Percentiles rank a stretch among this genome's conserved stretches.
Evolutionary conservation across 1,284 basidiomycete genomes (phyloP).

Genomic region (Pisolithus thermaeus): DNA sequence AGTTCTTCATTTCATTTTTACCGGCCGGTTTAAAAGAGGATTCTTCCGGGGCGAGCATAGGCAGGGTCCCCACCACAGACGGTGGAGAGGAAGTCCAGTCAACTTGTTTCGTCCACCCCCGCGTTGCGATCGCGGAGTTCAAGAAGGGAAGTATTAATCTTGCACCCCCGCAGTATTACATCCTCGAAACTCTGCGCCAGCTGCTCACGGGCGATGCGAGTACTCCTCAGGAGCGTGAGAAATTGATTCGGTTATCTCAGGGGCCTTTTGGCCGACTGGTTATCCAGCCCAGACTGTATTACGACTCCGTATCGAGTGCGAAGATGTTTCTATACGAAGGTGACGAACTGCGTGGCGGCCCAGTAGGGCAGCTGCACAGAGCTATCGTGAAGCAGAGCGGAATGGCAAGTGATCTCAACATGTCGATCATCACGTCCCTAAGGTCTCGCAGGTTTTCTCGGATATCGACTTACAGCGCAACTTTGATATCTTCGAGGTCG

Average conservation of each 20-base stretch:
- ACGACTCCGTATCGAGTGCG: slow-evolving; percentile 30
- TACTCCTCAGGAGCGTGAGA: slow-evolving; percentile 39
- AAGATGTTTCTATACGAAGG: slow-evolving; percentile 60
- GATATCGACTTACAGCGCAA: slow-evolving; percentile 50
- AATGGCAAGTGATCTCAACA: slow-evolving; percentile 33
- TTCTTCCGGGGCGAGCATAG: slow-evolving; percentile 46
- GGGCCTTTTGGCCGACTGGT: slow-evolving; percentile 56
- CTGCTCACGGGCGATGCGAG: slow-evolving; percentile 38
- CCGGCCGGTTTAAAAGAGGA: slow-evolving; percentile 40
- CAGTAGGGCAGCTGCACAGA: slow-evolving; percentile 52
- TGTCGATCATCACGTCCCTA: background rate
- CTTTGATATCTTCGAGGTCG: slow-evolving; percentile 52
- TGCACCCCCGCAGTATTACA: slow-evolving; percentile 70
- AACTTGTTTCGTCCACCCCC: slow-evolving; percentile 55
- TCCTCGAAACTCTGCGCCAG: slow-evolving; percentile 51
- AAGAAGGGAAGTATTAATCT: slow-evolving; percentile 44
- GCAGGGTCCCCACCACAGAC: slow-evolving; percentile 59
- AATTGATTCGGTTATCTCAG: slow-evolving; percentile 41
- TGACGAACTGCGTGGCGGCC: slow-evolving; percentile 59
- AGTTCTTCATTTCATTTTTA: slow-evolving; percentile 62
- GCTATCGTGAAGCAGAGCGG: slow-evolving; percentile 40
- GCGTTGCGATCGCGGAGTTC: slow-evolving; percentile 46
- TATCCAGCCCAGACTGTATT: slow-evolving; percentile 42
- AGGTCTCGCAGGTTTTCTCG: slow-evolving; percentile 34
- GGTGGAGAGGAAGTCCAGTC: slow-evolving; percentile 63